These are phyloP conservation scores for Hanseniaspora uvarum DNA, from an alignment of 1,139 yeast species.

Conservation along the genomic window DNA sequence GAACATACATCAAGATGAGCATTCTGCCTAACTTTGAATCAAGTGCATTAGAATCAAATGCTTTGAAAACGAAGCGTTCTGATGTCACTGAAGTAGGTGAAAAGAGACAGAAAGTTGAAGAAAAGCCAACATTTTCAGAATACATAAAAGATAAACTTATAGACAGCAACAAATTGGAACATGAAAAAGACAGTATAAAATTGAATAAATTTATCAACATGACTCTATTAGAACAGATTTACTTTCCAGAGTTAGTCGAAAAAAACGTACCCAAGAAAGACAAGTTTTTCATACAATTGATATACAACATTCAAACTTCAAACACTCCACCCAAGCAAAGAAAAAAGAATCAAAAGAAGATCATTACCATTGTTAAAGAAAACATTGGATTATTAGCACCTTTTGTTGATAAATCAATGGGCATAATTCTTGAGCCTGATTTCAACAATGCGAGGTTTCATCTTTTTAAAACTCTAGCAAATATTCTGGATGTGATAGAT, in stretches of 20 bases:
- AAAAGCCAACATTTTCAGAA: background rate
- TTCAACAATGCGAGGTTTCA: conserved; percentile 9
- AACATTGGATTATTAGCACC: background rate
- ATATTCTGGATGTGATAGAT: background rate
- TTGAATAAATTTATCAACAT: conserved; percentile 3
- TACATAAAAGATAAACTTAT: background rate
- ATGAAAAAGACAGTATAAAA: background rate
- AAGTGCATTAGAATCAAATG: background rate
- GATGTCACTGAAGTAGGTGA: background rate
- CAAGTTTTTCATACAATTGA: background rate
- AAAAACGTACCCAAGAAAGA: background rate
- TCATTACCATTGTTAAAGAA: background rate
- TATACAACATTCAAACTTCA: conserved; percentile 8
- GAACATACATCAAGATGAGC: background rate
- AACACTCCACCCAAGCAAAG: background rate
- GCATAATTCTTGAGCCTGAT: conserved; percentile 6
- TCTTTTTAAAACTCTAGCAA: conserved; percentile 7
- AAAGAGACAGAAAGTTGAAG: background rate
- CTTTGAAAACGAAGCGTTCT: background rate
- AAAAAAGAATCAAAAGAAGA: background rate
- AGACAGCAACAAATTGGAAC: background rate
- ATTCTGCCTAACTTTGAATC: conserved; percentile 10
- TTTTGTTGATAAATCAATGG: background rate
- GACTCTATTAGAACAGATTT: conserved; percentile 8
- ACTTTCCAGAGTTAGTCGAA: conserved; percentile 10